Conservation (phyloP, 495 filamentous ascomycete genomes). For the Penicillium pancosmium region DNA sequence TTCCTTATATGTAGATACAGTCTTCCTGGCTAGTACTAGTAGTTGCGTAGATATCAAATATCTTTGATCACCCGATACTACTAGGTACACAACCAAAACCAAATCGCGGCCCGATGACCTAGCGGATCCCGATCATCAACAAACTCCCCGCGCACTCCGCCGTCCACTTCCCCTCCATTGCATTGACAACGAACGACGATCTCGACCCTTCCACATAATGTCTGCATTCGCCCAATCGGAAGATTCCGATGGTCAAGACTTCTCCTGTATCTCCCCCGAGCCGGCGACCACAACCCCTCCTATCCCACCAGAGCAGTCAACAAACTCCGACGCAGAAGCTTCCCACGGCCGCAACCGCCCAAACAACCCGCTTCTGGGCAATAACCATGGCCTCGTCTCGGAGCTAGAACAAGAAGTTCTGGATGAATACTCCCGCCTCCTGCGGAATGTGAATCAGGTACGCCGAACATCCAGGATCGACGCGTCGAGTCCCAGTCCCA, state of each 20-base stretch:
- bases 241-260: conserved; percentile 24
- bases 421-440: conserved; percentile 85
- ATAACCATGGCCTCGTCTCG: conserved; percentile 48
- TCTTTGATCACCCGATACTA: too few species aligned
- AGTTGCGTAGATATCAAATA: background rate
- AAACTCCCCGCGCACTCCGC: background rate
- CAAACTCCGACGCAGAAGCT: conserved; percentile 21
- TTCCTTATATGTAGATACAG: too few species aligned
- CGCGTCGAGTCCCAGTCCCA: background rate
- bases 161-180: background rate
- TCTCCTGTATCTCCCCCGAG: conserved; percentile 26
- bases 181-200: background rate
- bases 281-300: conserved; percentile 29
- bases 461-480: background rate
- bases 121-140: background rate
- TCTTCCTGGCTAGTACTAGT: too few species aligned
- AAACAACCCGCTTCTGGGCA: conserved; percentile 44
- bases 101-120: background rate
- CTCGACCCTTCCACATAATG: conserved; percentile 15
- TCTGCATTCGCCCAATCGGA: conserved; percentile 28
- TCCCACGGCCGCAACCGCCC: conserved; percentile 21
- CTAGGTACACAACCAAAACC: background rate
- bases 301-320: conserved; percentile 18
- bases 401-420: conserved; percentile 92
- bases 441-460: conserved; percentile 91